Conservation (phyloP, 2,329 filamentous ascomycete genomes). For the Fusarium coffeatum region DNA sequence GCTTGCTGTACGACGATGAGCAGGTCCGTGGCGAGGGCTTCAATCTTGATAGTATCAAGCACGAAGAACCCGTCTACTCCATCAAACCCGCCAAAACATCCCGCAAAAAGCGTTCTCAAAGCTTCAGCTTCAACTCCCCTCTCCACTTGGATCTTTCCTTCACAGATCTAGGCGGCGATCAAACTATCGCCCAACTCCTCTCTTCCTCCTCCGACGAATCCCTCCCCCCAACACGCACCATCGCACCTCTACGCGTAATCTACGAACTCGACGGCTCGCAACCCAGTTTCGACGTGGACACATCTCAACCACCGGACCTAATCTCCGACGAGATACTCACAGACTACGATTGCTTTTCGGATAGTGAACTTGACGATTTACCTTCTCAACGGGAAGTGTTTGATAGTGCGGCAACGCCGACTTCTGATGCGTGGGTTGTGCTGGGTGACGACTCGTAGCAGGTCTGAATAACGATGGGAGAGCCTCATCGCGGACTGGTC, state of each 20-base stretch:
- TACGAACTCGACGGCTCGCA: conserved; percentile 54
- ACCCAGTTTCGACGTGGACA: conserved; percentile 51
- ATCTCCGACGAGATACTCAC: conserved; percentile 49
- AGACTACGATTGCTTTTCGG: conserved; percentile 54
- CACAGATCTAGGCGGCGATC: conserved; percentile 56
- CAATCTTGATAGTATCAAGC: conserved; percentile 54
- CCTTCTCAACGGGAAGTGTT: conserved; percentile 49
- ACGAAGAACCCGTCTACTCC: conserved; percentile 54
- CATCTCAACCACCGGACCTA: conserved; percentile 53
- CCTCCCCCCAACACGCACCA: conserved; percentile 31
- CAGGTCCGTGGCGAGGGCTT: conserved; percentile 52
- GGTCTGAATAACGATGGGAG: conserved; percentile 52
- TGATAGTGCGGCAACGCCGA: conserved; percentile 45
- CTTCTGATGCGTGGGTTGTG: conserved; percentile 56
- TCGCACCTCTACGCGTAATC: conserved; percentile 53
- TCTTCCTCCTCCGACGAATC: conserved; percentile 19
- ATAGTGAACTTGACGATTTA: conserved; percentile 51
- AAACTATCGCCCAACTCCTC: conserved; percentile 54
- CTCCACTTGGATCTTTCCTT: conserved; percentile 57
- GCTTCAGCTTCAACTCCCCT: conserved; percentile 42
- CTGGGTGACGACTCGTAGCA: conserved; percentile 61
- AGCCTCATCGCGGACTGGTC: conserved; percentile 54
- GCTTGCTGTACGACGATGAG: conserved; percentile 59
- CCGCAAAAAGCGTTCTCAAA: conserved; percentile 44
- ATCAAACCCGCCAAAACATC: conserved; percentile 52